Conservation (phyloP, 805 yeast species). For the Yarrowia bubula region DNA sequence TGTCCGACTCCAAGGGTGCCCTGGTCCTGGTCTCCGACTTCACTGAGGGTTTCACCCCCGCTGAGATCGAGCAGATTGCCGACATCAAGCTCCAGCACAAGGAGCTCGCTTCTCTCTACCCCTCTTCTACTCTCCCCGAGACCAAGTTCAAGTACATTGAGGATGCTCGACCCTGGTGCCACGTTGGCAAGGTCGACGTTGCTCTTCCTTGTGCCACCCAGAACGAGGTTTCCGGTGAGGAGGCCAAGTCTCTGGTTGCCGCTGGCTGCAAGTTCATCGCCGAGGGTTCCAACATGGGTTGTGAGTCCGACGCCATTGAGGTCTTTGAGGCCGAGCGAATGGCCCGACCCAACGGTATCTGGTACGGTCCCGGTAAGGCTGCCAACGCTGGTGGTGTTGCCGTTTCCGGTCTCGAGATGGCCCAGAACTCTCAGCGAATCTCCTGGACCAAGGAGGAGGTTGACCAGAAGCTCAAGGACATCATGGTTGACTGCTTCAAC, state of each 20-base stretch:
- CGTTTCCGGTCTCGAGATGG: slow-evolving; percentile 98
- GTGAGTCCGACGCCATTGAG: slow-evolving; percentile 94
- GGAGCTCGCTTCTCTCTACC: slow-evolving; percentile 40
- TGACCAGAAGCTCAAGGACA: slow-evolving; percentile 82
- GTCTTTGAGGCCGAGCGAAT: slow-evolving; percentile 68
- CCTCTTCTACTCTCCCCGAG: slow-evolving; percentile 33
- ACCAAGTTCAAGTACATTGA: slow-evolving; percentile 68
- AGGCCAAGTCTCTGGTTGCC: slow-evolving; percentile 90
- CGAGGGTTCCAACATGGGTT: slow-evolving; percentile 99
- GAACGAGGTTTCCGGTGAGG: slow-evolving; percentile 95
- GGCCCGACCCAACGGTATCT: slow-evolving; percentile 50
- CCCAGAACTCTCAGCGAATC: slow-evolving; percentile 95
- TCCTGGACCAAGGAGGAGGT: slow-evolving; percentile 91
- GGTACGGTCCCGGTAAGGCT: slow-evolving; percentile 99
- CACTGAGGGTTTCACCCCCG: slow-evolving; percentile 71
- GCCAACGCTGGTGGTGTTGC: slow-evolving; percentile 99
- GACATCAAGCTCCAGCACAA: slow-evolving; percentile 75
- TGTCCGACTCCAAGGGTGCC: slow-evolving; percentile 93
- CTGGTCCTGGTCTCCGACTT: slow-evolving; percentile 57
- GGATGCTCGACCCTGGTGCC: slow-evolving; percentile 96
- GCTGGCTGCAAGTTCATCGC: slow-evolving; percentile 92
- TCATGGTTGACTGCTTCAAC: slow-evolving; percentile 90
- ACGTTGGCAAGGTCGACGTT: slow-evolving; percentile 87
- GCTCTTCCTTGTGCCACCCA: slow-evolving; percentile 99
- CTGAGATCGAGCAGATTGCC: slow-evolving; percentile 77